Conservation (phyloP, 2,329 filamentous ascomycete genomes). For the Penicillium sp. region DNA sequence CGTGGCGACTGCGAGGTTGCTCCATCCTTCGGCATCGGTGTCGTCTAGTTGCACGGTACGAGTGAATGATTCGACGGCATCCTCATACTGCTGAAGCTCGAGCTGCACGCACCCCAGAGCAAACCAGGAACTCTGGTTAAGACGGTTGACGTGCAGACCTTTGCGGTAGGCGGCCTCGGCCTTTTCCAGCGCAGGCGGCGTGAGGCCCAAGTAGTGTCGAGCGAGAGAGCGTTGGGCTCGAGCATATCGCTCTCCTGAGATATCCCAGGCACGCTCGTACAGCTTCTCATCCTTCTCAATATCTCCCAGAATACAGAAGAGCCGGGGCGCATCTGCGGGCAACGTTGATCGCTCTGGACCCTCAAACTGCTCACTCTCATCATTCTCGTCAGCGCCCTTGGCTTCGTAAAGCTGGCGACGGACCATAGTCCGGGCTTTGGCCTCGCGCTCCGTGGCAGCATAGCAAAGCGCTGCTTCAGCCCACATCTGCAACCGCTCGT, state of each 20-base stretch:
- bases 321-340: slow-evolving; percentile 78
- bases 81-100: slow-evolving; percentile 72
- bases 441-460: slow-evolving; percentile 75
- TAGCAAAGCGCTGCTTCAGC: slow-evolving; percentile 91
- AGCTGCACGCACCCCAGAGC: slow-evolving; percentile 86
- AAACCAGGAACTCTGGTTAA: slow-evolving; percentile 85
- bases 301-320: slow-evolving; percentile 94
- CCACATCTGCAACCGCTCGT: slow-evolving; percentile 90
- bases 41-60: slow-evolving; percentile 83
- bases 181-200: slow-evolving; percentile 61
- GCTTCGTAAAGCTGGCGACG: slow-evolving; percentile 76
- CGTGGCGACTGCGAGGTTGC: slow-evolving; percentile 85
- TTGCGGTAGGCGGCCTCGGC: slow-evolving; percentile 77
- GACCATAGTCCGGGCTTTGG: slow-evolving; percentile 76
- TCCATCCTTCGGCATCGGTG: slow-evolving; percentile 89
- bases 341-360: slow-evolving; percentile 70
- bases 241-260: slow-evolving; percentile 78
- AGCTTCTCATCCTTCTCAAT: slow-evolving; percentile 72
- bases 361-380: slow-evolving; percentile 59
- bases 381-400: slow-evolving; percentile 49
- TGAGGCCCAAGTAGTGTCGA: slow-evolving; percentile 69
- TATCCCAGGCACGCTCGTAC: slow-evolving; percentile 85
- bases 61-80: slow-evolving; percentile 80
- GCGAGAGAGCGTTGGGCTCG: slow-evolving; percentile 86
- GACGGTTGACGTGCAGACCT: slow-evolving; percentile 74